These are phyloP conservation scores for Phaeosphaeriaceae sp. DNA, from an alignment of 2,329 filamentous ascomycete species.

Conservation along the genomic window DNA sequence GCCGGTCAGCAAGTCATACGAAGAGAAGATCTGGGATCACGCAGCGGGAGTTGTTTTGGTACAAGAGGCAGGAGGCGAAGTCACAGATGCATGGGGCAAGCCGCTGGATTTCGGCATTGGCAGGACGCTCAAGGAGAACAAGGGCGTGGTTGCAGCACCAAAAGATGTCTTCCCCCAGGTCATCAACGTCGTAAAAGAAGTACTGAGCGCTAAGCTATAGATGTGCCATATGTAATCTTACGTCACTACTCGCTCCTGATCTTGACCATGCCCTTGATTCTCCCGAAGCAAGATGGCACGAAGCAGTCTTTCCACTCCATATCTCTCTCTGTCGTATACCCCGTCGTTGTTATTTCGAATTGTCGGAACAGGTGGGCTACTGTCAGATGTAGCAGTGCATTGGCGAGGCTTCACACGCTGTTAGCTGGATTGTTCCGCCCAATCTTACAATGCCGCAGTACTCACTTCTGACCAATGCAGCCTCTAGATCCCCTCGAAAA, in stretches of 20 bases:
- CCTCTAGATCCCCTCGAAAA: conserved; percentile 13
- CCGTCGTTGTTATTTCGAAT: conserved; percentile 17
- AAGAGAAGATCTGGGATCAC: conserved; percentile 99
- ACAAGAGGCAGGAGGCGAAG: conserved; percentile 87
- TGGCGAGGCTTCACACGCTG: conserved; percentile 9
- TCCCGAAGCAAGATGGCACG: conserved; percentile 12
- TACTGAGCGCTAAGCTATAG: conserved; percentile 59
- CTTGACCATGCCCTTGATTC: conserved; percentile 17
- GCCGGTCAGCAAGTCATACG: conserved; percentile 83
- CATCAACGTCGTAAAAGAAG: conserved; percentile 80
- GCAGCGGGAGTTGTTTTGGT: conserved; percentile 95
- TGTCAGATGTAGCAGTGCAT: conserved; percentile 17
- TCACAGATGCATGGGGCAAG: conserved; percentile 88
- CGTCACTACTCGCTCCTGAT: conserved; percentile 9
- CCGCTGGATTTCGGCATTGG: conserved; percentile 86
- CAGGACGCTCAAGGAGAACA: conserved; percentile 86
- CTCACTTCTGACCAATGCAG: conserved; percentile 21
- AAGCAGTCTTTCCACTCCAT: conserved; percentile 23
- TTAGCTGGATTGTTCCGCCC: not conserved
- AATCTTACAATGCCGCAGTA: not conserved
- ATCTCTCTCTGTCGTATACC: conserved; percentile 18
- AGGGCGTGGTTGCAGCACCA: conserved; percentile 90
- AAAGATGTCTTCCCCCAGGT: conserved; percentile 77
- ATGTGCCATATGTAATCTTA: not conserved
- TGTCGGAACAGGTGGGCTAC: conserved; percentile 18